Base-by-base conservation (phyloP, 345 rosid species). In the Pistacia integerrima region DNA sequence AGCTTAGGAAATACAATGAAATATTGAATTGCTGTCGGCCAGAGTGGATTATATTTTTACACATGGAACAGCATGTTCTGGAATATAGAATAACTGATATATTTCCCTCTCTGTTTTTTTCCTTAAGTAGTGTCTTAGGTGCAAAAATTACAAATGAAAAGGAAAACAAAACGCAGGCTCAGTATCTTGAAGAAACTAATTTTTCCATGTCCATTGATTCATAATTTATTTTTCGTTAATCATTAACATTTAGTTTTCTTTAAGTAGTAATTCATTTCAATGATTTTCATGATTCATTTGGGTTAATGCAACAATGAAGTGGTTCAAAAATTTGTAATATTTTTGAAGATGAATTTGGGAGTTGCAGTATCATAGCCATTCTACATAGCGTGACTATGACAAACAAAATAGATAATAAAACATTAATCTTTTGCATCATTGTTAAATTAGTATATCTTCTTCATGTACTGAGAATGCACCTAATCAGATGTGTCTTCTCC, bases 401-500 rank as follows among this genome's bases (percentile, higher is more conserved):
- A 73, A 63, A 30, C 67, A 62, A 63, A 13, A 30, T 63, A 64
- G 49, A 57, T 49, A 52, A 14, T 63, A 62, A 33, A 16, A 44
- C 56, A 46, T 61, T 18, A 18, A 30, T 60, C 22, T 11, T 56
- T 35, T 9, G 44, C 14, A 18, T n/a, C 41, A n/a, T 18, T 8
- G 18, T 7, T 67, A 10, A 61, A 54, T 4, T 51, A 20, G 11
- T 49, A 16, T 11, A 2, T 2, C 4, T 18, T 54, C 62, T 54
- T 4, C n/a, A 11, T 11, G 6, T 20, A 67, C 48, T 33, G 52
- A 28, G 30, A 61, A 17, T 52, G 67, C 51, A 16, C 12, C 60
- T 74, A 70, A 71, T 64, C 18, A 49, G 4, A 68, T 64, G n/a
- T 44, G 46, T 59, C 49, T 75, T 55, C 36, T 9, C 48, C 16